Percentiles rank a stretch among this genome's conserved stretches.
Evolutionary conservation across 2,329 filamentous ascomycete genomes (phyloP).

Genomic region (Cordyceps militaris): DNA sequence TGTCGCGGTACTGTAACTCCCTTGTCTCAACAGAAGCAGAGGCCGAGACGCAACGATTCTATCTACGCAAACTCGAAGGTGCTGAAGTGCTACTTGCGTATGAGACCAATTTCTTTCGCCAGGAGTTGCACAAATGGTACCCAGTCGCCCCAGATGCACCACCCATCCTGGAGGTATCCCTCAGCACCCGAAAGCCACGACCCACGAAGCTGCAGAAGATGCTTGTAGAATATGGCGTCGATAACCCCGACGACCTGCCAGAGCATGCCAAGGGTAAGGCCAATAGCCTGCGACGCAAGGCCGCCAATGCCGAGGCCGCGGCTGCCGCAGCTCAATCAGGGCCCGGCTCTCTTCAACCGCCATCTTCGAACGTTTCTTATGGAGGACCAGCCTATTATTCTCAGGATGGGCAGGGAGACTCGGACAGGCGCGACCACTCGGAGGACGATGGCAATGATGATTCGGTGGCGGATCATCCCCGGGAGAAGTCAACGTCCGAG

Average conservation of each 20-base stretch:
- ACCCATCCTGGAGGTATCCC: conserved; percentile 76
- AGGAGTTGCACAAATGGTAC: conserved; percentile 91
- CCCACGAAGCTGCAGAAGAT: conserved; percentile 97
- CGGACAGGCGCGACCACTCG: background rate
- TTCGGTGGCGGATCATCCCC: background rate
- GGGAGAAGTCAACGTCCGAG: background rate
- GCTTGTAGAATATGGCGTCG: conserved; percentile 79
- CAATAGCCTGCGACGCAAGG: conserved; percentile 65
- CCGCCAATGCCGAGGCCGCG: conserved; percentile 49
- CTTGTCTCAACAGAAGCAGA: conserved; percentile 77
- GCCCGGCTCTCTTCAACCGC: conserved; percentile 17
- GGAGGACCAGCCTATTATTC: conserved; percentile 17
- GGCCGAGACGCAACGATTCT: conserved; percentile 85
- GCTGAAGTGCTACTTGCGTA: conserved; percentile 85
- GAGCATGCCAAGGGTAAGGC: conserved; percentile 74
- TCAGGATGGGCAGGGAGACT: conserved; percentile 12
- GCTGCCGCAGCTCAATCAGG: conserved; percentile 28
- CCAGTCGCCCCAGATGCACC: conserved; percentile 82
- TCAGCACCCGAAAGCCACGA: conserved; percentile 89
- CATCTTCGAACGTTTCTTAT: conserved; percentile 19
- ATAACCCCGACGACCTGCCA: conserved; percentile 84
- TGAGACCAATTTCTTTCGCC: conserved; percentile 97
- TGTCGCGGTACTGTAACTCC: conserved; percentile 73
- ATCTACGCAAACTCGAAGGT: conserved; percentile 92
- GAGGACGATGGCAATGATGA: background rate